Evolutionary conservation across 2,329 filamentous ascomycete genomes (phyloP).

Genomic region (Davidsoniella neocaledoniae): DNA sequence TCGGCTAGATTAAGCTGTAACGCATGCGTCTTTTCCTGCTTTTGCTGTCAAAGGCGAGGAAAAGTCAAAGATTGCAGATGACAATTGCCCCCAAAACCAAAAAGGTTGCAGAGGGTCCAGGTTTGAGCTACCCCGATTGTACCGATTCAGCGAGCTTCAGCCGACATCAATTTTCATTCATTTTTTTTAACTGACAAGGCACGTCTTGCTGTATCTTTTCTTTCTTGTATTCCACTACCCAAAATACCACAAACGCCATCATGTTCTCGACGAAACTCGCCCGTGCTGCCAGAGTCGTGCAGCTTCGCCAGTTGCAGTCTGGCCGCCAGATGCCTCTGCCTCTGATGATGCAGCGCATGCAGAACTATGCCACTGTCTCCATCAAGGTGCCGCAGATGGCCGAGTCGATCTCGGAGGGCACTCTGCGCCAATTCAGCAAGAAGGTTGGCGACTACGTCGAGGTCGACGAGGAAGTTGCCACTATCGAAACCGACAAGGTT

Average conservation of each 20-base stretch:
- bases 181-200: neutral
- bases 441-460: slow-evolving; percentile 85
- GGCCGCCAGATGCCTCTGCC: slow-evolving; percentile 26
- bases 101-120: neutral
- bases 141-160: slow-evolving; percentile 8
- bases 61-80: neutral
- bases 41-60: too few relatives aligned
- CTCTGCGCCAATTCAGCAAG: slow-evolving; percentile 88
- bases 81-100: slow-evolving; percentile 5
- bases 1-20: slow-evolving; percentile 6
- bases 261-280: slow-evolving; percentile 30
- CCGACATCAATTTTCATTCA: slow-evolving; percentile 3
- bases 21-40: neutral
- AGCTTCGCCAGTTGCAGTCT: slow-evolving; percentile 23
- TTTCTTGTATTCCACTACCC: too few relatives aligned
- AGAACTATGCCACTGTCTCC: slow-evolving; percentile 58
- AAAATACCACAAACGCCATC: slow-evolving; percentile 1
- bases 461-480: slow-evolving; percentile 93
- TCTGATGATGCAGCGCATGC: slow-evolving; percentile 37
- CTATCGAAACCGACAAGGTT: slow-evolving; percentile 98
- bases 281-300: slow-evolving; percentile 27
- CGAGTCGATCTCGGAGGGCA: slow-evolving; percentile 95
- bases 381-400: slow-evolving; percentile 97
- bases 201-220: too few relatives aligned
- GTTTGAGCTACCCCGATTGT: neutral